These are phyloP conservation scores for Rhizopus stolonifer DNA, from an alignment of 371 early-diverging fungal species.

Conservation along the genomic window DNA sequence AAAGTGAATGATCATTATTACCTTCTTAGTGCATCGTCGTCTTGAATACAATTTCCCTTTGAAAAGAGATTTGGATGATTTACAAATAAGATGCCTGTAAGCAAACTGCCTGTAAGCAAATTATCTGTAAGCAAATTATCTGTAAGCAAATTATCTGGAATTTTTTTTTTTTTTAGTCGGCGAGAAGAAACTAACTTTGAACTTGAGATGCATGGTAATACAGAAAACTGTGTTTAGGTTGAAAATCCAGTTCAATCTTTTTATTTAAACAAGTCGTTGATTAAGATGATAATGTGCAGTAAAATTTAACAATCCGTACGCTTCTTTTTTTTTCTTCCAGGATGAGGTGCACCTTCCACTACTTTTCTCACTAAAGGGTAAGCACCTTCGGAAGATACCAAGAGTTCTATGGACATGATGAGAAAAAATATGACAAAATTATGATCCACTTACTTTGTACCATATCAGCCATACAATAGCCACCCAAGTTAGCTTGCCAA, in stretches of 20 bases:
- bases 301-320: not conserved
- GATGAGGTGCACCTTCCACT: slow-evolving; percentile 48
- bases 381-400: slow-evolving; percentile 38
- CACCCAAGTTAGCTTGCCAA: slow-evolving; percentile 54
- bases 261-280: not conserved
- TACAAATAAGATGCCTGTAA: no score
- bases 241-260: not conserved
- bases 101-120: no score
- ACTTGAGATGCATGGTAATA: no score
- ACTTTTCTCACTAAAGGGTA: slow-evolving; percentile 37
- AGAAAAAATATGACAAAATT: not conserved
- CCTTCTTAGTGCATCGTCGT: no score
- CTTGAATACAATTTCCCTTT: no score
- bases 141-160: not conserved
- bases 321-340: slow-evolving; percentile 44
- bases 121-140: not conserved
- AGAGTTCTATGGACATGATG: slow-evolving; percentile 18
- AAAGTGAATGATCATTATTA: no score
- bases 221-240: no score
- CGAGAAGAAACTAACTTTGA: no score
- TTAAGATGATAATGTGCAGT: not conserved
- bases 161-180: no score
- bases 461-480: slow-evolving; percentile 54
- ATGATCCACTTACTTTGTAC: slow-evolving; percentile 31
- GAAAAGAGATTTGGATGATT: no score